Conservation (phyloP, 2,329 filamentous ascomycete genomes). For the Ceratocystis albifundus region DNA sequence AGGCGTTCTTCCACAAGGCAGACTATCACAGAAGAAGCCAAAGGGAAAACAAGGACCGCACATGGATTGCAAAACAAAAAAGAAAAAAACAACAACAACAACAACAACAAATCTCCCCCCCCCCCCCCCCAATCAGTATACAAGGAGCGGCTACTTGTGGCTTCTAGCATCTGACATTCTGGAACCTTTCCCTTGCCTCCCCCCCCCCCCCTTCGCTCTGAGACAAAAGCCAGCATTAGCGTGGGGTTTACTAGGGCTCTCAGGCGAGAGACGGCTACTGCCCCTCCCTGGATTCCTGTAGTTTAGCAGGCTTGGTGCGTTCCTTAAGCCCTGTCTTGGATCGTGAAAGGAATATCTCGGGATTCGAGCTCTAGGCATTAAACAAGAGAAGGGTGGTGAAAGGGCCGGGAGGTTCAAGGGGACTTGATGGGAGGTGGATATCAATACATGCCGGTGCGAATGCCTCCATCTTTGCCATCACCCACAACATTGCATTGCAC, state of each 20-base stretch:
- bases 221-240: constrained; percentile 1
- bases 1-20: background rate
- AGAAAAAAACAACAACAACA: background rate
- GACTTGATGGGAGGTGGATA: background rate
- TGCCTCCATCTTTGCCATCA: background rate
- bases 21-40: background rate
- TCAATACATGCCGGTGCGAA: background rate
- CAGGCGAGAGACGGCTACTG: background rate
- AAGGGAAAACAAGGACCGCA: no score
- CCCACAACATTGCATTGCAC: no score
- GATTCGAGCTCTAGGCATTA: background rate
- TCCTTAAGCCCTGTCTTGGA: constrained; percentile 7
- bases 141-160: background rate
- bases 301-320: background rate
- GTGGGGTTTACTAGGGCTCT: constrained; percentile 7
- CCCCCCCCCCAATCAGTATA: no score
- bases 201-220: background rate
- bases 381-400: background rate
- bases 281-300: background rate
- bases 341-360: constrained; percentile 4
- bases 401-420: background rate
- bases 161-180: background rate
- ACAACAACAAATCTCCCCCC: no score
- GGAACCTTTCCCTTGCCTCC: background rate
- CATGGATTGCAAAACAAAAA: background rate